Conservation (phyloP, 495 filamentous ascomycete genomes). For the Penicillium subrubescens region DNA sequence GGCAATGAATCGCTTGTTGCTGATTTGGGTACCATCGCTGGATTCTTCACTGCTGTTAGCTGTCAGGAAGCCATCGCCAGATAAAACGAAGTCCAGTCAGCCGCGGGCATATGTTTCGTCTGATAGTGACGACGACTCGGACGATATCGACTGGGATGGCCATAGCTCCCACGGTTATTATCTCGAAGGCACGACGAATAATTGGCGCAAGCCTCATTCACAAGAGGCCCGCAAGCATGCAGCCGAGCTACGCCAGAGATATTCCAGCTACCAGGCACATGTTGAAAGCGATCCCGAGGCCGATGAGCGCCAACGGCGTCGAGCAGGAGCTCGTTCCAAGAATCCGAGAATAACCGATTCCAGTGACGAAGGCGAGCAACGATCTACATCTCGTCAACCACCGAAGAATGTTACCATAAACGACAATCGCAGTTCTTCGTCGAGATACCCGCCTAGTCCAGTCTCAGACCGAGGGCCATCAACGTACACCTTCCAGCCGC, state of each 20-base stretch:
- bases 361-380: conserved; percentile 29
- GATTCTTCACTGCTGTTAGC: conserved; percentile 7
- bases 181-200: conserved; percentile 36
- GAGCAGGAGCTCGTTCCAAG: not conserved
- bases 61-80: not conserved
- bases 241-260: conserved; percentile 27
- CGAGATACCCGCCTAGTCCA: conserved; percentile 13
- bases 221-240: conserved; percentile 33
- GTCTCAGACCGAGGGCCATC: conserved; percentile 7
- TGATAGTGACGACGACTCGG: conserved; percentile 32
- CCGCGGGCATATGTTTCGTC: conserved; percentile 25
- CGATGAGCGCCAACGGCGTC: conserved; percentile 13
- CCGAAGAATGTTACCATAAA: conserved; percentile 15
- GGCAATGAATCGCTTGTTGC: conserved; percentile 40
- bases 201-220: conserved; percentile 39
- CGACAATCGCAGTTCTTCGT: conserved; percentile 20
- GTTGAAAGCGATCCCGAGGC: conserved; percentile 46
- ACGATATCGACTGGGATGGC: conserved; percentile 33
- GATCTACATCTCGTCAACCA: conserved; percentile 17
- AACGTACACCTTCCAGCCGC: conserved; percentile 22
- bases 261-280: conserved; percentile 38
- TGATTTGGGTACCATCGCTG: conserved; percentile 33
- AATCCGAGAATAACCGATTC: conserved; percentile 12
- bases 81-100: conserved; percentile 7
- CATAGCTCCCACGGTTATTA: conserved; percentile 35